Evolutionary conservation across 345 rosid species (phyloP).

Genomic region (Eucalyptus erythrocorys): DNA sequence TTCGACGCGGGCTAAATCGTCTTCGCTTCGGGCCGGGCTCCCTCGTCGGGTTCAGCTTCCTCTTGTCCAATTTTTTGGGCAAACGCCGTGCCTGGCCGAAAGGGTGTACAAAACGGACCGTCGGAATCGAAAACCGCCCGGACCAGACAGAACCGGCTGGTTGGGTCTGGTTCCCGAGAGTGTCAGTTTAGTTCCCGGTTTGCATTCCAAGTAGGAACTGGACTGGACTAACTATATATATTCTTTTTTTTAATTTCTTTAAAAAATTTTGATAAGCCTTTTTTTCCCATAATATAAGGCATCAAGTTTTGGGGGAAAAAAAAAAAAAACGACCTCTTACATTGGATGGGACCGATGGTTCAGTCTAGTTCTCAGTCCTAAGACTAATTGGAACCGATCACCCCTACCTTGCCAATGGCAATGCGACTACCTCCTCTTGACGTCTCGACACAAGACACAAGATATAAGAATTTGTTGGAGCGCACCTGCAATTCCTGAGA

Average conservation of each 20-base stretch:
- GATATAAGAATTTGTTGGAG: neutral
- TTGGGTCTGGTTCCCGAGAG: rapidly evolving
- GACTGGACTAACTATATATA: no score
- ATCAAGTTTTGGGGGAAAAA: no score
- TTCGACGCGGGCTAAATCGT: neutral
- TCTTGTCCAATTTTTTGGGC: neutral
- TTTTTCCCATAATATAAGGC: rapidly evolving
- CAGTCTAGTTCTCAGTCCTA: rapidly evolving
- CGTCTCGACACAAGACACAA: neutral
- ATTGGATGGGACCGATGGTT: rapidly evolving
- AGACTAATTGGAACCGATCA: rapidly evolving
- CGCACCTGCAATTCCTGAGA: neutral
- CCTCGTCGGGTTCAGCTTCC: neutral
- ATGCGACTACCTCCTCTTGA: rapidly evolving
- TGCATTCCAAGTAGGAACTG: rapidly evolving
- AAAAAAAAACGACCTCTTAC: no score
- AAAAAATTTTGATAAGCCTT: no score
- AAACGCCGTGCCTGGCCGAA: neutral
- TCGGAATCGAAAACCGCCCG: rapidly evolving
- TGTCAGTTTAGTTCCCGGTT: rapidly evolving
- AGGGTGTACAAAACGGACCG: no score
- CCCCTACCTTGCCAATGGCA: rapidly evolving
- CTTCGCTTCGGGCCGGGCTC: neutral
- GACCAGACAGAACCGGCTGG: no score
- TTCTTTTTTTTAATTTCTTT: rapidly evolving